Evolutionary conservation across 805 yeast genomes (phyloP), one percentile per base, ranked within the genome.

Genomic region (Cyberlindnera suaveolens): DNA sequence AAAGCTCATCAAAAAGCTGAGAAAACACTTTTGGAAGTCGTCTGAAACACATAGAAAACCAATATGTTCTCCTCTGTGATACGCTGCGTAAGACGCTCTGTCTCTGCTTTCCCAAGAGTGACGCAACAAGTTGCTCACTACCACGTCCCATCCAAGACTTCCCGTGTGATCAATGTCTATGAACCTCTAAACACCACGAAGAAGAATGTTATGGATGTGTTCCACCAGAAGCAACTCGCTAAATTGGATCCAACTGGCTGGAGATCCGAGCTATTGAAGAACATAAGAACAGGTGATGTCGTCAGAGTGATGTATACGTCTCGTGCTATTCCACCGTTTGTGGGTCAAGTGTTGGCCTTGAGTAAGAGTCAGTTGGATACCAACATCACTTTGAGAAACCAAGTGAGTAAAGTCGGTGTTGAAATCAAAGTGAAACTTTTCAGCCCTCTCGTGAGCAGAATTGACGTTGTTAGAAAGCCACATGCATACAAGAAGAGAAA

Each of bases 391-490:
- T 63, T 91, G 50, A 81, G 99, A 71, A 87, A 89, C 61, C 87
- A 84, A 60, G 71, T 87, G 53, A 74, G 82, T 48, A 85, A 84
- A 53, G 66, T 86, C n/a, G 95, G 95, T 44, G 91, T 87, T 39
- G 98, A 91, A 58, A 67, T 82, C 49, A 72, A 91, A 48, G 77
- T 89, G 38, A 90, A 91, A 26, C 65, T 91, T 20, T 91, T 73
- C 69, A 84, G 83, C 48, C 96, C 97, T 7, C 70, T 78, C 42
- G 73, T 93, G 43, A 76, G 80, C 49, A 77, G 82, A 63, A 72
- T 91, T 41, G 97, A 90, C 64, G 63, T 89, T 33, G 64, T 91
- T 48, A 75, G 85, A 64, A 82, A 82, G 64, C 91, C 95, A 32
- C 64, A 67, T 49, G 77, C 75, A 58, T 81, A 87, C 64, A 78